Conservation (phyloP, 2,329 filamentous ascomycete genomes). For the Aspergillus neoniger region DNA sequence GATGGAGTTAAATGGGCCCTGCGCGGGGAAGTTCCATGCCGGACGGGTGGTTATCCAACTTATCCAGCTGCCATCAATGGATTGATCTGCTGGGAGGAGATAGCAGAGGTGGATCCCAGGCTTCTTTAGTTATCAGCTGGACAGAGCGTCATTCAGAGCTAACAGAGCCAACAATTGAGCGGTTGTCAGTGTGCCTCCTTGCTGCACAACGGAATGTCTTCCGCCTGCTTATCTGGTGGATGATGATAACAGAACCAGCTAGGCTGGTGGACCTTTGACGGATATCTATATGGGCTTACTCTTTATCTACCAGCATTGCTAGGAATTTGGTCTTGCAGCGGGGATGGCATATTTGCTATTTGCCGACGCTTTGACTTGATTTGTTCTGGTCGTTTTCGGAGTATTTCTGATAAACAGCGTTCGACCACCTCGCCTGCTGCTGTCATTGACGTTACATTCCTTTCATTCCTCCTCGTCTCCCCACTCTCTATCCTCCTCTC, state of each 20-base stretch:
- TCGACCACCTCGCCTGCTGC: background rate
- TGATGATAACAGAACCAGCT: background rate
- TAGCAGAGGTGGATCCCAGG: constrained; percentile 7
- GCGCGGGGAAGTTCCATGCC: constrained; percentile 5
- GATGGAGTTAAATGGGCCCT: background rate
- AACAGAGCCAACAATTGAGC: constrained; percentile 1
- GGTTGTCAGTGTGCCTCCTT: background rate
- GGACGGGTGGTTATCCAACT: background rate
- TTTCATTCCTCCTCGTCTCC: background rate
- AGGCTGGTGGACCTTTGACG: background rate
- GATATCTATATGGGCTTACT: no score
- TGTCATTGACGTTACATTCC: no score
- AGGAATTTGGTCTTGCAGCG: background rate
- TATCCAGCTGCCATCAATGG: background rate
- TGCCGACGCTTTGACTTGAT: background rate
- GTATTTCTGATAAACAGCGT: constrained; percentile 9
- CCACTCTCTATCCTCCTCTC: background rate
- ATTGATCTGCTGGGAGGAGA: background rate
- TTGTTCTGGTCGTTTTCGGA: constrained; percentile 2
- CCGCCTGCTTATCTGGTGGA: constrained; percentile 1
- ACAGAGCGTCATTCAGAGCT: background rate
- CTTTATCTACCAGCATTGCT: no score
- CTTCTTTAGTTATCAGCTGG: background rate
- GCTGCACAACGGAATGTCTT: background rate
- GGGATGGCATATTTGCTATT: background rate